A percentile compares a stretch with the other conserved stretches of the same genome.
These are phyloP conservation scores for Phytophthora pseudosyringae DNA, from an alignment of 352 stramenopile species.

Conservation along the genomic window DNA sequence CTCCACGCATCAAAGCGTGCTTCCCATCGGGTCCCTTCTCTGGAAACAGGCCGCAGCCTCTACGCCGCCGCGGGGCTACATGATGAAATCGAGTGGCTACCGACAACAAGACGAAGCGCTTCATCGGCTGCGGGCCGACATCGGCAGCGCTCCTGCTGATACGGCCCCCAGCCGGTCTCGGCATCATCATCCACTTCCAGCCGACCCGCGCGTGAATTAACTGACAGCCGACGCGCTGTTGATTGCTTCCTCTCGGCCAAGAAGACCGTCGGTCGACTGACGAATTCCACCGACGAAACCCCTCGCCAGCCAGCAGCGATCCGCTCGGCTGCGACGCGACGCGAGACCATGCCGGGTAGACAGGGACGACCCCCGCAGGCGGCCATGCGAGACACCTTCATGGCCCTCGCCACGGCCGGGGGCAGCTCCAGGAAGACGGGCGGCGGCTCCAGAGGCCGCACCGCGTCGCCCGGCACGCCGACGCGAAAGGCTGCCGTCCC, in stretches of 20 bases:
- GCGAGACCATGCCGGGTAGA: conserved; percentile 13
- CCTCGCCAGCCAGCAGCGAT: background rate
- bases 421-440: conserved; percentile 8
- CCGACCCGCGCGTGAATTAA: conserved; percentile 7
- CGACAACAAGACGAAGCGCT: conserved; percentile 30
- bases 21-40: conserved; percentile 32
- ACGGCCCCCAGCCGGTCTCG: conserved; percentile 7
- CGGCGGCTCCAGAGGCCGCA: conserved; percentile 5
- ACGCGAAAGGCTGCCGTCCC: conserved; percentile 34
- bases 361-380: conserved; percentile 8
- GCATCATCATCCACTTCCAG: conserved; percentile 29
- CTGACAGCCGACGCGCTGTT: background rate
- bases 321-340: background rate
- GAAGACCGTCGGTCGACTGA: no score
- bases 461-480: conserved; percentile 8
- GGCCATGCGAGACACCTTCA: conserved; percentile 7
- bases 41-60: conserved; percentile 21
- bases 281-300: background rate
- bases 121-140: conserved; percentile 16
- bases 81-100: conserved; percentile 37
- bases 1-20: conserved; percentile 35
- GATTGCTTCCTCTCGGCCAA: no score
- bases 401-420: conserved; percentile 15
- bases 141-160: conserved; percentile 7
- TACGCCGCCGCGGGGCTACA: conserved; percentile 17